phyloP scores from a whole-genome alignment of 108 stramenopile species.

The Mayamaea pseudoterrestris region DNA sequence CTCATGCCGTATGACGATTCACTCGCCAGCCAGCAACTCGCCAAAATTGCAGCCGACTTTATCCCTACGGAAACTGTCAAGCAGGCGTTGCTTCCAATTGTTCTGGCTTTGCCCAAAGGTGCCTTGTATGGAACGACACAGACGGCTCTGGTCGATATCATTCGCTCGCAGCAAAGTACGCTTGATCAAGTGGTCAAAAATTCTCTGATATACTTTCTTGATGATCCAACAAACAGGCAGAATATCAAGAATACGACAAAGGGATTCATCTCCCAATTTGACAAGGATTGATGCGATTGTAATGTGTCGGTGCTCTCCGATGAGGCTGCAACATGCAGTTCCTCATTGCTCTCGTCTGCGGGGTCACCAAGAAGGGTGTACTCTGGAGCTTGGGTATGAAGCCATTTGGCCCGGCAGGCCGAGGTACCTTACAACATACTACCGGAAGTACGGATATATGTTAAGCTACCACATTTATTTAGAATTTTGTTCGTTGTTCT shows the following conservation, averaged over 20 bases:
- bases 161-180: slow-evolving; percentile 2
- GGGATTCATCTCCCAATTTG: neutral
- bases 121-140: slow-evolving; percentile 7
- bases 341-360: too few relatives aligned
- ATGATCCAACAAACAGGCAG: slow-evolving; percentile 1
- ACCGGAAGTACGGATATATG: too few relatives aligned
- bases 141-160: slow-evolving; percentile 3
- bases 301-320: too few relatives aligned
- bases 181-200: neutral
- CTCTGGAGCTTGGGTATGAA: too few relatives aligned
- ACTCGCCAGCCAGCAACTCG: slow-evolving; percentile 18
- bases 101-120: slow-evolving; percentile 17
- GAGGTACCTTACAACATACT: too few relatives aligned
- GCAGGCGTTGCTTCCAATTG: slow-evolving; percentile 23
- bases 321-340: too few relatives aligned
- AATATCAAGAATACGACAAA: slow-evolving; percentile 1
- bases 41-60: slow-evolving; percentile 16
- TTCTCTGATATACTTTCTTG: neutral
- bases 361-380: too few relatives aligned
- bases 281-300: too few relatives aligned
- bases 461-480: too few relatives aligned
- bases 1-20: slow-evolving; percentile 20
- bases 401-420: too few relatives aligned
- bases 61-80: slow-evolving; percentile 19
- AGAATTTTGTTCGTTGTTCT: too few relatives aligned